Base-by-base conservation (phyloP, 2,329 filamentous ascomycete species). In the Neodidymelliopsis sp. region DNA sequence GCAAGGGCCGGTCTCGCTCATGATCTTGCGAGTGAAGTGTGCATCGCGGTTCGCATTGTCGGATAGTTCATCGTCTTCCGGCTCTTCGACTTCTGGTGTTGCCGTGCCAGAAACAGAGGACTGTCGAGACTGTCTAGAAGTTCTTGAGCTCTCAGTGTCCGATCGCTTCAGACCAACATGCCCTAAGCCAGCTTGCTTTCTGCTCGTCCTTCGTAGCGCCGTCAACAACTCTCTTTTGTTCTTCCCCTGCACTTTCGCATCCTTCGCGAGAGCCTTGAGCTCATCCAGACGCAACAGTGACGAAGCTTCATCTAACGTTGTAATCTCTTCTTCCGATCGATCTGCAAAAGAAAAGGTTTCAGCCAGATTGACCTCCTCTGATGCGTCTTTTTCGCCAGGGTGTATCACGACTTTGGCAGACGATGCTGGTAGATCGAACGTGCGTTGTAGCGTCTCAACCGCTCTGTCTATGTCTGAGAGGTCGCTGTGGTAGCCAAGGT, bases 231-330 rank as follows among this genome's bases (percentile, higher is more conserved):
- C 91, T 25, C 82, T 79, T 70, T 99, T 99, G 63, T 89, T 96
- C 71, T 90, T 94, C 1, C 93, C 93, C 61, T 89, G 85, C 0
- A 95, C 82, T 61, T 91, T 96, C 3, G 86, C 89, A 57, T 96
- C 90, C 67, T 90, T 97, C 1, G 91, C 90, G 9, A 99, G 74
- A 0, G 73, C 69, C 67, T 94, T 97, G 16, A 97, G 79, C 74
- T 99, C 94, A 35, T 97, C 91, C 0, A 97, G 77, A n/a, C 85
- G 84, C 4, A 99, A 75, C 1, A 97, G 77, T 1, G 87, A 84
- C 0, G 90, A 89, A 2, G 92, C 92, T 69, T 96, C 91, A 68
- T 96, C 88, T 2, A 97, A 74, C 0, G 85, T 88, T 5, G 79
- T 86, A 53, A 97, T 91, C 50, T 82, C 78, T 7, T 88, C 81